Evolutionary conservation across 345 rosid species (phyloP), one percentile per base, ranked within the genome.

Genomic region (Salix viminalis): DNA sequence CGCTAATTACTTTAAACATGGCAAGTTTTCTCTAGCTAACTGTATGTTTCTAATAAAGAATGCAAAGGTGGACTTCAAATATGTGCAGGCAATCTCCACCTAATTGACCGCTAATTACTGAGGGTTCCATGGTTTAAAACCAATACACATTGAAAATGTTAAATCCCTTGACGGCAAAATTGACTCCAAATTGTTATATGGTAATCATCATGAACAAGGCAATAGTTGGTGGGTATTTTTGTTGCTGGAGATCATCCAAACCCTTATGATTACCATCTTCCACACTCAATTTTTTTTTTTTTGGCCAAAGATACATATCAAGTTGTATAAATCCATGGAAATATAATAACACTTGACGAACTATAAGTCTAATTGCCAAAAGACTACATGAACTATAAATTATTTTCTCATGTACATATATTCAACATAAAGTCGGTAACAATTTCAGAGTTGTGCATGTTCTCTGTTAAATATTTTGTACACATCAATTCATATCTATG

Each of bases 401-500:
- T 32, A 75, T n/a, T 61, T 24, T 16, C 65, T 39, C 37, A 44
- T 41, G 69, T 24, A 32, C 39, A 34, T 8, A 71, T 11, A 28
- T 71, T 77, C 65, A 65, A 65, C 37, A 58, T 39, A 71, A 7
- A 64, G 62, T 44, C 62, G 4, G 50, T 8, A 62, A 71, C 12
- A 64, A 54, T 30, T 62, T 28, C 37, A 18, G 39, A 26, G 74
- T 61, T 61, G 15, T 34, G 39, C 37, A 72, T 67, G 11, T 67
- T n/a, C 28, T 4, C 36, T 73, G 34, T 65, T 41, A 3, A 56
- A 54, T 34, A 50, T 9, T 67, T 50, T 73, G 70, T 78, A 72
- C 60, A 73, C 70, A 76, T 73, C 28, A 58, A 36, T 82, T 82
- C 76, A 90, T 89, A 88, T 87, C 66, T 90, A 89, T 2, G 94